These are phyloP conservation scores for Rhodofomes roseus DNA, from an alignment of 1,284 basidiomycete species.

Conservation along the genomic window DNA sequence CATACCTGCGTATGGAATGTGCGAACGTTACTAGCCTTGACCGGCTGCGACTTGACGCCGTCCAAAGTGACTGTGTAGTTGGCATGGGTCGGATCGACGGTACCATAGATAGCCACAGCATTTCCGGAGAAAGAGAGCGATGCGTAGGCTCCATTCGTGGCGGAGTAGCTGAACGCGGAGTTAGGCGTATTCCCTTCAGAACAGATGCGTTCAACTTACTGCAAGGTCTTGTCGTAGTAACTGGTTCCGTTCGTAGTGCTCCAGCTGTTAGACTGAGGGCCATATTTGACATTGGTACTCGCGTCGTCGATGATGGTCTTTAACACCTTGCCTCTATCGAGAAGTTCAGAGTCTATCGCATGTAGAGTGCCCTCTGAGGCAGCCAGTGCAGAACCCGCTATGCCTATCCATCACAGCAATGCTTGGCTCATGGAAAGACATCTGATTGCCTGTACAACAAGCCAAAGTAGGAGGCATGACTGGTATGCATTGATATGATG, in stretches of 20 bases:
- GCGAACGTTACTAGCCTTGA: conserved; percentile 32
- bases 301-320: conserved; percentile 38
- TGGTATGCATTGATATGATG: neutral
- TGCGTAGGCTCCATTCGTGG: conserved; percentile 36
- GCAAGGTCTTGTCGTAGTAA: conserved; percentile 38
- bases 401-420: neutral
- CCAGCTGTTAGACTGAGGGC: conserved; percentile 36
- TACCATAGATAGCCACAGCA: conserved; percentile 48
- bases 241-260: conserved; percentile 21
- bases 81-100: conserved; percentile 45
- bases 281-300: conserved; percentile 35
- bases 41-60: conserved; percentile 25
- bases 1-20: conserved; percentile 37
- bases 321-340: conserved; percentile 25
- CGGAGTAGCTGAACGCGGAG: conserved; percentile 34
- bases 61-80: conserved; percentile 44
- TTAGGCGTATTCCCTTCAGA: neutral
- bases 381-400: neutral
- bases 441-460: too few relatives aligned
- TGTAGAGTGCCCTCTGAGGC: neutral
- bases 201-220: conserved; percentile 27
- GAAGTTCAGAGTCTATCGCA: neutral
- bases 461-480: too few relatives aligned
- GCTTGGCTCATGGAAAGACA: neutral
- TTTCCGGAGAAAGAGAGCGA: conserved; percentile 44